Evolutionary conservation across 805 yeast genomes (phyloP).

Genomic region (Wickerhamiella bombiphila): DNA sequence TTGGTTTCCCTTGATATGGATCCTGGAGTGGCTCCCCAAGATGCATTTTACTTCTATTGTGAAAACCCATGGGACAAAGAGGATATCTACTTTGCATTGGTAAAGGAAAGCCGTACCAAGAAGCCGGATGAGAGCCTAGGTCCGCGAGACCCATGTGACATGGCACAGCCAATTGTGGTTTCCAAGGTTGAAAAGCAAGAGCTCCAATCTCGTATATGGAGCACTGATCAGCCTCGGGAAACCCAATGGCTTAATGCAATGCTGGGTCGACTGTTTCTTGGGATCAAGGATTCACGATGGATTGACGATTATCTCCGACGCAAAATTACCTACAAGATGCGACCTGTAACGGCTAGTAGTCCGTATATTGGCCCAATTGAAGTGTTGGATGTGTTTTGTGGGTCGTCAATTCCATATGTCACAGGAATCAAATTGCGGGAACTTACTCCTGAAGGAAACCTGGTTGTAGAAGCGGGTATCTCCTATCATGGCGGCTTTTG

Average conservation of each 20-base stretch:
- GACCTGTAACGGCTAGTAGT: slow-evolving; percentile 55
- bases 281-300: slow-evolving; percentile 55
- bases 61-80: slow-evolving; percentile 76
- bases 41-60: slow-evolving; percentile 48
- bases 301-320: slow-evolving; percentile 43
- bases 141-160: slow-evolving; percentile 39
- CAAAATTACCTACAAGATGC: slow-evolving; percentile 55
- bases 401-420: slow-evolving; percentile 65
- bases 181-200: slow-evolving; percentile 56
- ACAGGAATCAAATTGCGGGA: slow-evolving; percentile 56
- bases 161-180: slow-evolving; percentile 63
- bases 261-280: slow-evolving; percentile 66
- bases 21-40: slow-evolving; percentile 22
- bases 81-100: slow-evolving; percentile 78
- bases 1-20: slow-evolving; percentile 16
- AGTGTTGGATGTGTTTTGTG: slow-evolving; percentile 58
- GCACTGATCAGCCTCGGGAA: slow-evolving; percentile 69
- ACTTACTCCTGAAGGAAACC: slow-evolving; percentile 66
- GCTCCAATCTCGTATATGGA: slow-evolving; percentile 61
- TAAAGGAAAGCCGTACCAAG: slow-evolving; percentile 31
- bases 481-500: slow-evolving; percentile 64
- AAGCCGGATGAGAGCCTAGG: slow-evolving; percentile 9
- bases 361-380: slow-evolving; percentile 75
- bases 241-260: slow-evolving; percentile 87
- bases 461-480: slow-evolving; percentile 46